Evolutionary conservation across 1,139 yeast genomes (phyloP), one percentile per base, ranked within the genome.

Genomic region (Pneumocystis sp.): DNA sequence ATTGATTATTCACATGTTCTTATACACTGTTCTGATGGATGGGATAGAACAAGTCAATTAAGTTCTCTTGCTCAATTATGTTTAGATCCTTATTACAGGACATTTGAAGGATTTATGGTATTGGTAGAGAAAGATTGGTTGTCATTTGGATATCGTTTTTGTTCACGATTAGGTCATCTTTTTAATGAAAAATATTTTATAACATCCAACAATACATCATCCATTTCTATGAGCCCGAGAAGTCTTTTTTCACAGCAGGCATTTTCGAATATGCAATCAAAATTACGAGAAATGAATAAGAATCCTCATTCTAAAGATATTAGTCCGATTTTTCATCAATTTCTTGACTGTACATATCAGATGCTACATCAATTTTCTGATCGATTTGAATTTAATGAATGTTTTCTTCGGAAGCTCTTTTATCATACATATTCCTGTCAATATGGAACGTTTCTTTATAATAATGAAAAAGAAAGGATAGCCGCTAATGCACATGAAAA

Each of bases 41-140:
- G 98, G 98, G 98, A 93, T 74, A 79, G 98, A 67, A 95, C 98
- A 0, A 84, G 97, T 0, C 97, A 93, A 73, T 83, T 91, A 0
- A 82, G 91, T 10, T 87, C 96, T 3, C 76, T 93, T 67, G 84
- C 91, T 61, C 95, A 93, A 74, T 76, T 95, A 7, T 89, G 96
- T 72, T 79, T 91, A 31, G 98, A 95, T 74, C 97, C 97, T 0
- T 89, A 82, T 73, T 93, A 82, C 74, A 80, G 98, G 69, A 90
- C 98, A 0, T 71, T 88, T 8, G 86, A 88, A 67, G 98, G 98
- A 1, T 89, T 93, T 72, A 86, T 88, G 77, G 81, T 85, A 0
- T 78, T 93, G 39, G 80, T 95, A 5, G 98, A 95, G 72, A 91
- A 93, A 73, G 98, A 95, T 70, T 93, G 97, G 97, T 79, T 89